phyloP scores from a whole-genome alignment of 1,284 basidiomycete species.

The Xerocomus nothofagi region DNA sequence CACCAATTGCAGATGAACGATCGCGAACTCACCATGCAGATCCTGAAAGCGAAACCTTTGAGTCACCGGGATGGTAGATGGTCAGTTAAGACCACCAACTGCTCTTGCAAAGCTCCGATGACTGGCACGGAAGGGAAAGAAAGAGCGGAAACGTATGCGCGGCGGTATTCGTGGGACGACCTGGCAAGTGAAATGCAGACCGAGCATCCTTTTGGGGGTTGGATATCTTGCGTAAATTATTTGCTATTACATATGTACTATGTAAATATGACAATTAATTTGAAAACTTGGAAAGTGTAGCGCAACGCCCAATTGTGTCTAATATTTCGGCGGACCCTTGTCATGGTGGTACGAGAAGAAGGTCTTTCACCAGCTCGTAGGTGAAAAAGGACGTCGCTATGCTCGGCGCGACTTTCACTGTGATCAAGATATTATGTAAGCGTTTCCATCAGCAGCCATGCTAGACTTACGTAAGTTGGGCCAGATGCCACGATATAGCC shows the following conservation, averaged over 20 bases:
- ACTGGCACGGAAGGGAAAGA: slow-evolving; percentile 12
- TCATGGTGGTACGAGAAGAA: slow-evolving; percentile 23
- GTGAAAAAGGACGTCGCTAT: slow-evolving; percentile 86
- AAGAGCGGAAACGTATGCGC: slow-evolving; percentile 18
- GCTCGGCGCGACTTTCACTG: slow-evolving; percentile 89
- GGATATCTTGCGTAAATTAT: too few species aligned
- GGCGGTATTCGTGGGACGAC: slow-evolving; percentile 17
- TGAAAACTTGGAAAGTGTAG: too few species aligned
- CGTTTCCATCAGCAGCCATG: slow-evolving; percentile 1
- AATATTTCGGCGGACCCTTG: too few species aligned
- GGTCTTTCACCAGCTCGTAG: slow-evolving; percentile 63
- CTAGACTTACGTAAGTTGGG: slow-evolving; percentile 82
- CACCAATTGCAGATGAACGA: slow-evolving; percentile 12
- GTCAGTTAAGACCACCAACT: slow-evolving; percentile 32
- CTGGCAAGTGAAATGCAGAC: slow-evolving; percentile 1
- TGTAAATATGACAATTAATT: too few species aligned
- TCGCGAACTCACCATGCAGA: slow-evolving; percentile 30
- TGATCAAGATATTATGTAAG: slow-evolving; percentile 11
- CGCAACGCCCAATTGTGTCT: too few species aligned
- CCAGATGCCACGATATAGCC: slow-evolving; percentile 86
- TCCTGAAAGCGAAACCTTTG: slow-evolving; percentile 8
- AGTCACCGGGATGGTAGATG: slow-evolving; percentile 13
- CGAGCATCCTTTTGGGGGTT: slow-evolving; percentile 9
- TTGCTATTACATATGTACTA: slow-evolving; percentile 15
- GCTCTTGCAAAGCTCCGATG: slow-evolving; percentile 2